Conservation (phyloP, 768 basidiomycete genomes). For the Floccularia luteovirens region DNA sequence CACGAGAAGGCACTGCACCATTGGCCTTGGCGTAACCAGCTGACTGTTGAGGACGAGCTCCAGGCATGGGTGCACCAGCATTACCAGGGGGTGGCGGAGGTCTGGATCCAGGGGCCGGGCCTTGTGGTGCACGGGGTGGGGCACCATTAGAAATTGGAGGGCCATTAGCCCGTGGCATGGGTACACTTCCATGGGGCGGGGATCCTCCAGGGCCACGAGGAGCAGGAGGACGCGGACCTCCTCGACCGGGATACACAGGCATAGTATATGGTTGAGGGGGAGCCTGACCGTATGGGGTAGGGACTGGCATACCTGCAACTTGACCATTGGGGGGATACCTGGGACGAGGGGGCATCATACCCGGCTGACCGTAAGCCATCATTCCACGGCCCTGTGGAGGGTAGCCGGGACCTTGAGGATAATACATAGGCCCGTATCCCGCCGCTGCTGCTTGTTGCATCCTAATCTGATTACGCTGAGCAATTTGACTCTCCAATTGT, state of each 20-base stretch:
- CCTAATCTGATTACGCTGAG: conserved; percentile 94
- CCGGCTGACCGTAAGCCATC: conserved; percentile 80
- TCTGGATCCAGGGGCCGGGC: conserved; percentile 25
- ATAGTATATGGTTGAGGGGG: conserved; percentile 73
- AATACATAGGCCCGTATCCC: conserved; percentile 84
- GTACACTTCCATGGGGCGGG: conserved; percentile 54
- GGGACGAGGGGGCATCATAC: conserved; percentile 84
- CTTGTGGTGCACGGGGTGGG: conserved; percentile 42
- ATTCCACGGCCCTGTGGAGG: conserved; percentile 74
- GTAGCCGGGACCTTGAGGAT: conserved; percentile 75
- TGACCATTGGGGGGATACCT: conserved; percentile 73
- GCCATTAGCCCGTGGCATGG: conserved; percentile 60
- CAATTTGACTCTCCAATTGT: conserved; percentile 97
- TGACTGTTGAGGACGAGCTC: conserved; percentile 17
- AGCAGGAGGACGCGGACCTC: conserved; percentile 53
- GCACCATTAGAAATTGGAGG: conserved; percentile 50
- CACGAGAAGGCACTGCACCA: conserved; percentile 32
- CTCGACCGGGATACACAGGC: conserved; percentile 56
- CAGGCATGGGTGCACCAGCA: conserved; percentile 26
- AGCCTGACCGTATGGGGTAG: conserved; percentile 62
- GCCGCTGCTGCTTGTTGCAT: conserved; percentile 94
- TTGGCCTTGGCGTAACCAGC: conserved; percentile 20
- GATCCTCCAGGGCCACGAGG: conserved; percentile 66
- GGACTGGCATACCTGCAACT: conserved; percentile 71
- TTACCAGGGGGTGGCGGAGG: conserved; percentile 21